Conservation (phyloP, 1,139 yeast species). For the Debaryomycetaceae sp. region DNA sequence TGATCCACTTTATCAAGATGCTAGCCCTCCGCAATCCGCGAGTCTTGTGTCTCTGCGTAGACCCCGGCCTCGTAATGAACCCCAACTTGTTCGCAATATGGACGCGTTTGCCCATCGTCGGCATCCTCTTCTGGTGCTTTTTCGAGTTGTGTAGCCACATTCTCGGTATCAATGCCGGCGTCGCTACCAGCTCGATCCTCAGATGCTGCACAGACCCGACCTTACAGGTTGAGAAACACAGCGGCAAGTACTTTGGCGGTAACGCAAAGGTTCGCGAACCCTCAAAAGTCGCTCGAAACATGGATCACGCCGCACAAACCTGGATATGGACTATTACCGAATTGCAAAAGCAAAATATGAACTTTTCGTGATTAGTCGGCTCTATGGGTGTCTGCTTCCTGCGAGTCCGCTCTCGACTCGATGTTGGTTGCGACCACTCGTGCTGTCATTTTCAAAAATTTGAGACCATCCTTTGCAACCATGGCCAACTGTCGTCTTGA, state of each 20-base stretch:
- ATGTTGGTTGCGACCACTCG: no score
- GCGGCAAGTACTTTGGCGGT: constrained; percentile 59
- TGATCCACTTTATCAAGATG: constrained; percentile 63
- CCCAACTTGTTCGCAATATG: constrained; percentile 66
- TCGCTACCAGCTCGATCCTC: constrained; percentile 60
- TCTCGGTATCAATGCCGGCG: constrained; percentile 62
- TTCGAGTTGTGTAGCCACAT: constrained; percentile 59
- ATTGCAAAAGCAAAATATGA: constrained; percentile 38
- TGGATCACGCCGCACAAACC: constrained; percentile 55
- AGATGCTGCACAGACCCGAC: constrained; percentile 51
- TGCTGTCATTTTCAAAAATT: no score
- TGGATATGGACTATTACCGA: constrained; percentile 80
- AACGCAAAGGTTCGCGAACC: constrained; percentile 29
- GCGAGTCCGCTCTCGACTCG: background rate
- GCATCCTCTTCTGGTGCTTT: constrained; percentile 57
- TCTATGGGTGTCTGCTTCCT: background rate
- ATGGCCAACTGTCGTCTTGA: no score
- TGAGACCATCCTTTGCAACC: no score
- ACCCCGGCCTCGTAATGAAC: constrained; percentile 80
- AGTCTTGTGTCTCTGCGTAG: constrained; percentile 56
- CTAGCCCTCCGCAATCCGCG: constrained; percentile 59
- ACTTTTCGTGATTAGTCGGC: constrained; percentile 6
- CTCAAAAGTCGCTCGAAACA: constrained; percentile 46
- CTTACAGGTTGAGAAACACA: constrained; percentile 41
- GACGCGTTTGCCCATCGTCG: constrained; percentile 69